Evolutionary conservation across 2,329 filamentous ascomycete genomes (phyloP).

Genomic region (Penicillium sp.): DNA sequence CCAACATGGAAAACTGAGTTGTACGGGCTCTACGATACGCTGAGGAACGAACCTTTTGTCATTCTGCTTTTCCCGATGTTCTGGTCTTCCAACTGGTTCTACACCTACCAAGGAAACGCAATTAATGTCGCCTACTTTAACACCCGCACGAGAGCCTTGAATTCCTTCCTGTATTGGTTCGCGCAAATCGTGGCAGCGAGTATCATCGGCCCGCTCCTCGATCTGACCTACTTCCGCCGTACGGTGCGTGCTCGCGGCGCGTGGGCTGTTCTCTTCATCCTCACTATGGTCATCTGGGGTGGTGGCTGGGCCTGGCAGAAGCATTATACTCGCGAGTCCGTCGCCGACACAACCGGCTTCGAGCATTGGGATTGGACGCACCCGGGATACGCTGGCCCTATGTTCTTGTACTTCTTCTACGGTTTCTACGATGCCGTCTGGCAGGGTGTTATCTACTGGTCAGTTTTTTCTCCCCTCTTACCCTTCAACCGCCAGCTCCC

Average conservation of each 20-base stretch:
- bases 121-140: constrained; percentile 70
- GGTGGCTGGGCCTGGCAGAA: constrained; percentile 75
- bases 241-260: constrained; percentile 44
- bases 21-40: not conserved
- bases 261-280: constrained; percentile 61
- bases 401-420: constrained; percentile 87
- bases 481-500: too few relatives aligned
- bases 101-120: constrained; percentile 72
- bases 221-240: constrained; percentile 59
- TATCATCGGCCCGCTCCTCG: constrained; percentile 69
- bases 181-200: constrained; percentile 73
- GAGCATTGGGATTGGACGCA: constrained; percentile 25
- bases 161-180: constrained; percentile 72
- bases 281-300: constrained; percentile 78
- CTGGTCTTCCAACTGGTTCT: constrained; percentile 75
- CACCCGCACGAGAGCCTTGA: constrained; percentile 69
- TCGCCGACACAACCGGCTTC: constrained; percentile 30
- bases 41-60: constrained; percentile 63
- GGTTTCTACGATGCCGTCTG: constrained; percentile 83
- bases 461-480: not conserved
- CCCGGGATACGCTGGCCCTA: constrained; percentile 68
- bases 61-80: constrained; percentile 77
- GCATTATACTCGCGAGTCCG: constrained; percentile 52
- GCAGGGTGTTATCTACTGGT: constrained; percentile 87
- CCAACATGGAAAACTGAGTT: not conserved